phyloP scores from a whole-genome alignment of 1,284 basidiomycete genomes.

The Xerocomus cyaneibrunnescens region DNA sequence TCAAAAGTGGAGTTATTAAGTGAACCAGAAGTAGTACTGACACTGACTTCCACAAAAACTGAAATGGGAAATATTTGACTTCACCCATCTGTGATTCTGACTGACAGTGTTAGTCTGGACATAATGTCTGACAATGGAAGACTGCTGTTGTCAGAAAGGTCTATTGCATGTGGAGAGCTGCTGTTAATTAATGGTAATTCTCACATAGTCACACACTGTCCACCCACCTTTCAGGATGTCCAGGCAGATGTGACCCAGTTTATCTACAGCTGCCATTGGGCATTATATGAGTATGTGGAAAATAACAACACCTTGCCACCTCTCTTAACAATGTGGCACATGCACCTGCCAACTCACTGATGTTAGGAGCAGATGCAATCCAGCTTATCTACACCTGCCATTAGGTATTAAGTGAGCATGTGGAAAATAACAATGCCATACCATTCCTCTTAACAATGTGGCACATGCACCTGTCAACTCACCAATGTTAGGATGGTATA shows the following conservation, averaged over 20 bases:
- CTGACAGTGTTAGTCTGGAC: too few relatives aligned
- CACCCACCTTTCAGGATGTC: conserved; percentile 61
- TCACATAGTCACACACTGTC: too few relatives aligned
- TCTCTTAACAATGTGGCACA: conserved; percentile 3
- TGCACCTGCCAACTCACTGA: too few relatives aligned
- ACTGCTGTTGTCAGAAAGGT: too few relatives aligned
- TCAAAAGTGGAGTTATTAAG: too few relatives aligned
- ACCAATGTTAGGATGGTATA: conserved; percentile 99
- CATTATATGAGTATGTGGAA: conserved; percentile 24
- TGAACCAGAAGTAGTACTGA: too few relatives aligned
- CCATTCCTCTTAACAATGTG: conserved; percentile 1
- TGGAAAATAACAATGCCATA: conserved; percentile 14
- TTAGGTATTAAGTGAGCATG: conserved; percentile 23
- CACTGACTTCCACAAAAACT: too few relatives aligned
- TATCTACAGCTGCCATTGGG: conserved; percentile 58
- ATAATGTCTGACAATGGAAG: too few relatives aligned
- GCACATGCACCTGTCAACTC: conserved; percentile 27
- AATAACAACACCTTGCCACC: conserved; percentile 7
- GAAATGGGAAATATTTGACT: too few relatives aligned
- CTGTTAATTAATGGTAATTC: too few relatives aligned
- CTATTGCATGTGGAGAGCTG: too few relatives aligned
- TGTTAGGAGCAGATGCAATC: conserved; percentile 98
- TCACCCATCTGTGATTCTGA: too few relatives aligned
- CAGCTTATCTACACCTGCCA: conserved; percentile 75
- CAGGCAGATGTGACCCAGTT: conserved; percentile 96